Evolutionary conservation across 2,329 filamentous ascomycete species (phyloP), one percentile per base, ranked within the genome.

Genomic region (Pseudogymnoascus sp.): DNA sequence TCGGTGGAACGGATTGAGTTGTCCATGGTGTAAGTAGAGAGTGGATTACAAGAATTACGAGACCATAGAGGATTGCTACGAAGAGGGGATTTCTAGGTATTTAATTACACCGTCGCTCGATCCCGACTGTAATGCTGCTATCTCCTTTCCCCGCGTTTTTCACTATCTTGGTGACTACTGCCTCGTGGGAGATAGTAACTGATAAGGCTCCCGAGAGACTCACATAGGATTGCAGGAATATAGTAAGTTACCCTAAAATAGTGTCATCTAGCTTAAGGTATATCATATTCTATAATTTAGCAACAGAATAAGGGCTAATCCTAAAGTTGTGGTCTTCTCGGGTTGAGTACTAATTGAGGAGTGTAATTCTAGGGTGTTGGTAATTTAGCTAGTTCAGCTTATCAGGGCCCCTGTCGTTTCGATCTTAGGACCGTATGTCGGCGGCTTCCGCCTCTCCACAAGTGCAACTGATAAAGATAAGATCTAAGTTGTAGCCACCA

Each of bases 1-100:
- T 72, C 71, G 8, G 45, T 52, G 8, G 45, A 52, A 30, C 14
- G 25, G 45, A 52, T 16, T 6, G 45, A 52, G 45, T 52, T 52
- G 45, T 52, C 45, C 45, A 52, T 52, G 45, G 45, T 52, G 4
- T 14, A 11, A 19, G 12, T 52, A 19, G 45, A 52, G 45, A 8
- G 19, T 16, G n/a, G 8, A 30, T 52, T 52, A 30, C 45, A 25
- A 52, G 2, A 30, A 30, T 52, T 52, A 30, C 45, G 45, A 52
- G 2, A 30, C 45, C n/a, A 52, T 16, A 19, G 4, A 19, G 19
- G 9, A 52, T 19, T 52, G 1, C 25, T 30, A 52, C 45, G n/a
- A 52, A 12, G 25, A 19, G 25, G 45, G 45, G 9, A 52, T 16
- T n/a, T 23, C 45, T 30, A 52, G 5, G 19, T 52, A 52, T 52